Base-by-base conservation (phyloP, 75 land plant species). In the Larix kaempferi region DNA sequence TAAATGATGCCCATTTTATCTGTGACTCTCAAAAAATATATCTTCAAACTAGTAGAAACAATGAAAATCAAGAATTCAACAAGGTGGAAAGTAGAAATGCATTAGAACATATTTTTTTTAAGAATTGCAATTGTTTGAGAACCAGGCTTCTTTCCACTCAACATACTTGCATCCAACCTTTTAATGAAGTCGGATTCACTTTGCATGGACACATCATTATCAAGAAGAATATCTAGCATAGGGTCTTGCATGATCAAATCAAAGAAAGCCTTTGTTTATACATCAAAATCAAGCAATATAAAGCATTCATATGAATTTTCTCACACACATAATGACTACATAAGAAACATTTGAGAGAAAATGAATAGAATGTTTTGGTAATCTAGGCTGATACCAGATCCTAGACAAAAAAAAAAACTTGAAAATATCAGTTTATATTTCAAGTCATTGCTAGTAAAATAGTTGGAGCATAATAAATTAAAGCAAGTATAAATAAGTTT, bases 101-200 rank as follows among this genome's bases (percentile, higher is more conserved):
- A 26, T 7, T 11, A 22, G 12, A 61, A 61, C 12, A 14, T 26
- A n/a, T n/a, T n/a, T n/a, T 25, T 12, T 37, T 8, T 3, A 77
- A 33, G 11, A 27, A 29, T 66, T 12, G 73, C 80, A 23, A 12
- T 22, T 22, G 80, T n/a, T 65, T 35, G 80, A 63, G 66, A 14
- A 64, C 27, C 56, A 21, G 76, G 77, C 72, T 73, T 78, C 72
- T 85, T 85, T n/a, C 85, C 85, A 33, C 81, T 67, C n/a, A 85
- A 33, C 81, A 85, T 61, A 66, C 87, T 85, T 59, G 87, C 87
- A 75, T 85, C 84, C 49, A 82, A 79, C 27, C 56, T 78, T 55
- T 84, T 83, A 16, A 62, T 78, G 75, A 27, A 81, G 27, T 56
- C 79, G 57, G 57, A 69, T 22, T 56, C 44, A 29, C 27, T 49